Evolutionary conservation across 176 grass and related monocot species (phyloP).

Genomic region (Cenchrus purpureus): DNA sequence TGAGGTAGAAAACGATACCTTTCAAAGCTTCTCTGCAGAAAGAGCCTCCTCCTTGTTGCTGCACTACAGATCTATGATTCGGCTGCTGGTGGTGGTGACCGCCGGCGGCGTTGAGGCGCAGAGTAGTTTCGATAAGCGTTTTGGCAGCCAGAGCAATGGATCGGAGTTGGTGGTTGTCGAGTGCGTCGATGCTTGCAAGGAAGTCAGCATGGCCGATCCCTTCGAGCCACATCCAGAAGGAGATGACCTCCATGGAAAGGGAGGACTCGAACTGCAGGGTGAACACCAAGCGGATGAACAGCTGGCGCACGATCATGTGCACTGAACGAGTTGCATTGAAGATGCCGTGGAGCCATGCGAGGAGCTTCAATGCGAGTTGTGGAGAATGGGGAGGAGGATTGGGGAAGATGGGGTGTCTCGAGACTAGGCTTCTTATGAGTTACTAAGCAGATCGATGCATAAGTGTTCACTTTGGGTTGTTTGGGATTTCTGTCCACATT

Average conservation of each 20-base stretch:
- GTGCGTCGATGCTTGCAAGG: not conserved
- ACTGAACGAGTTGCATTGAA: not conserved
- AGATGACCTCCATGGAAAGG: slow-evolving; percentile 56
- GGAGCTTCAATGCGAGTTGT: not conserved
- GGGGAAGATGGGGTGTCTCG: not conserved
- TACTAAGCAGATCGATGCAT: not conserved
- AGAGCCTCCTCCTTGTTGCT: not conserved
- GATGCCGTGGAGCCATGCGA: slow-evolving; percentile 23
- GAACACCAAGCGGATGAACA: slow-evolving; percentile 55
- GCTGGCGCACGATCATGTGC: slow-evolving; percentile 23
- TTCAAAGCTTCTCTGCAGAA: slow-evolving; percentile 17
- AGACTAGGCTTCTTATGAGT: slow-evolving; percentile 16
- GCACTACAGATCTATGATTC: not conserved
- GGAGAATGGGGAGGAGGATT: not conserved
- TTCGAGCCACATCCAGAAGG: slow-evolving; percentile 73
- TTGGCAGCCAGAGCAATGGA: slow-evolving; percentile 1
- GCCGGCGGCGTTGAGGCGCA: not conserved
- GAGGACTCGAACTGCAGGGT: slow-evolving; percentile 46
- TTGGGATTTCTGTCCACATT: not conserved
- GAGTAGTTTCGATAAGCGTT: slow-evolving; percentile 1
- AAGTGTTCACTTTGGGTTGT: not conserved
- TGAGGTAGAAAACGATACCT: slow-evolving; percentile 37
- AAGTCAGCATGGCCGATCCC: slow-evolving; percentile 27
- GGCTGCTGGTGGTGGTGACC: not conserved
- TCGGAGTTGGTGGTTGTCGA: not conserved